Conservation (phyloP, 1,284 basidiomycete species). For the Ceratobasidium theobromae region DNA sequence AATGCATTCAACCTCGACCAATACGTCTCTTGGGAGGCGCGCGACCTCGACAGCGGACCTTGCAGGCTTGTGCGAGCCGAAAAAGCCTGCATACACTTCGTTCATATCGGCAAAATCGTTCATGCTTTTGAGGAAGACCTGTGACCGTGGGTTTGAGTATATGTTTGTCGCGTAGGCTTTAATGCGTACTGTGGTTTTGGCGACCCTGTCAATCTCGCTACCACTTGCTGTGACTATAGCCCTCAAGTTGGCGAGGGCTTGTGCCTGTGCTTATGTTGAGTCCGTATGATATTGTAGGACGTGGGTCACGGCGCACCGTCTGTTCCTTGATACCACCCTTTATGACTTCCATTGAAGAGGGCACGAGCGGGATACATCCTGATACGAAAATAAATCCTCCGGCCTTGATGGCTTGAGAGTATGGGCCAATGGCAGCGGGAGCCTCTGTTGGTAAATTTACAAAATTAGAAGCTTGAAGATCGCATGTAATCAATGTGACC, state of each 20-base stretch:
- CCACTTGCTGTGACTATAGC: constrained; percentile 83
- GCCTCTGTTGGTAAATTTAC: constrained; percentile 56
- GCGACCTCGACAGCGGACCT: constrained; percentile 86
- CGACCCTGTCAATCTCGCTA: constrained; percentile 71
- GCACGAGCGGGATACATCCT: constrained; percentile 86
- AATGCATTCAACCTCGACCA: constrained; percentile 92
- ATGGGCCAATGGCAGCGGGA: constrained; percentile 85
- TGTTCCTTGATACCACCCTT: constrained; percentile 81
- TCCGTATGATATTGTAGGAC: background rate
- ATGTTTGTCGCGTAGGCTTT: background rate
- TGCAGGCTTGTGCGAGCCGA: constrained; percentile 90
- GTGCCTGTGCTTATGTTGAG: constrained; percentile 48
- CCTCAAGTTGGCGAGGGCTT: constrained; percentile 85
- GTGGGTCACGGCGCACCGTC: constrained; percentile 49
- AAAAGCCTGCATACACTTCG: constrained; percentile 72
- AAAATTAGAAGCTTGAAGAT: background rate
- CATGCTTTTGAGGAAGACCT: constrained; percentile 94
- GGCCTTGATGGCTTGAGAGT: constrained; percentile 84
- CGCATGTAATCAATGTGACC: background rate
- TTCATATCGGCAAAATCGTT: constrained; percentile 88
- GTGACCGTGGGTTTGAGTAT: background rate
- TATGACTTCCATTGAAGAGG: constrained; percentile 72
- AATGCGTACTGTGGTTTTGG: constrained; percentile 76
- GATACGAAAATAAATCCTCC: constrained; percentile 88
- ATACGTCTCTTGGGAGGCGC: constrained; percentile 71